Evolutionary conservation across 179 eudicot genomes (phyloP).

Genomic region (Nepenthes alata): DNA sequence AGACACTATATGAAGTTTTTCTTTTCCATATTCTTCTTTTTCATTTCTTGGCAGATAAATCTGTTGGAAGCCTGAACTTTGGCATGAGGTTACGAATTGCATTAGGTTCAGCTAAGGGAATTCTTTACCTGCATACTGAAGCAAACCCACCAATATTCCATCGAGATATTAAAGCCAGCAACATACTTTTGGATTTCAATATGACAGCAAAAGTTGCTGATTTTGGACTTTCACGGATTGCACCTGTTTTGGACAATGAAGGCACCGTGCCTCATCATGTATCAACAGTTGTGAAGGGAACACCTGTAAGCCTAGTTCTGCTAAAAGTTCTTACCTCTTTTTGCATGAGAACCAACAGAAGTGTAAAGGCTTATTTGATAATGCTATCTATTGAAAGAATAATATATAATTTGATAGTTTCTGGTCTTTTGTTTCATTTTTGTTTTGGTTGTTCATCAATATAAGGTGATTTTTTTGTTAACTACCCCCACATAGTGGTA

Average conservation of each 20-base stretch:
- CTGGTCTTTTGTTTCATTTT: too few species aligned
- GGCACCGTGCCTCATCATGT: conserved; percentile 34
- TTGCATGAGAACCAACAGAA: too few species aligned
- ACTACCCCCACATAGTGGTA: too few species aligned
- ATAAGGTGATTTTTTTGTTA: too few species aligned
- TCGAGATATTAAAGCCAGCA: conserved; percentile 57
- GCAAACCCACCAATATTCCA: conserved; percentile 67
- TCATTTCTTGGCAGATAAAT: conserved; percentile 23
- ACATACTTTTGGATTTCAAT: conserved; percentile 49
- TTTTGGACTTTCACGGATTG: conserved; percentile 60
- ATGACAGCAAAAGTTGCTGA: conserved; percentile 60
- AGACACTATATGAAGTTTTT: not conserved
- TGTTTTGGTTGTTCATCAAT: too few species aligned
- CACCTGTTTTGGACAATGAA: conserved; percentile 42
- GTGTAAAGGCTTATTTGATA: too few species aligned
- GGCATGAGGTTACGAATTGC: conserved; percentile 43
- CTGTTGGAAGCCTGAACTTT: conserved; percentile 31
- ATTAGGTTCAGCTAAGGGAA: conserved; percentile 50
- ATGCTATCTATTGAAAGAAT: too few species aligned
- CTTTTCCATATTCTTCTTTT: not conserved
- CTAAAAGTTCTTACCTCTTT: not conserved
- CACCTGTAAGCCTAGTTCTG: conserved; percentile 38
- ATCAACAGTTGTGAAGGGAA: conserved; percentile 62
- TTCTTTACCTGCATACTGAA: conserved; percentile 58
- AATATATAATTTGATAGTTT: too few species aligned